Percentiles rank a stretch among this genome's conserved stretches.
These are phyloP conservation scores for Hibiscus mutabilis DNA, from an alignment of 345 rosid genomes.

Conservation along the genomic window DNA sequence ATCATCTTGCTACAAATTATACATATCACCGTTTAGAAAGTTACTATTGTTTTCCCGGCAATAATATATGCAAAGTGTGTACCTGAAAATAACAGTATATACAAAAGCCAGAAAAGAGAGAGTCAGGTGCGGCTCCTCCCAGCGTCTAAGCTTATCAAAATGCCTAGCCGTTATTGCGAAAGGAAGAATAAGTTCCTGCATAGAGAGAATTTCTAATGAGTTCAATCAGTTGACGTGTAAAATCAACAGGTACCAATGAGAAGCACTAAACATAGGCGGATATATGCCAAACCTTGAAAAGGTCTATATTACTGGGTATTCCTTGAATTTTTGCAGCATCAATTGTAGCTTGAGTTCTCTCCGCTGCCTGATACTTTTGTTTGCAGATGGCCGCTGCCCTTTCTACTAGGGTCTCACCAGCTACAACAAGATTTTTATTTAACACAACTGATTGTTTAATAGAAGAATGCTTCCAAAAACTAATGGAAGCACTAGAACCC, in stretches of 20 bases:
- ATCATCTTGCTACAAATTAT: not conserved
- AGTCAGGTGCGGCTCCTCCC: slow-evolving; percentile 93
- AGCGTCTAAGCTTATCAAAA: slow-evolving; percentile 62
- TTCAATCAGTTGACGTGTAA: slow-evolving; percentile 1
- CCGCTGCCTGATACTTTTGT: slow-evolving; percentile 57
- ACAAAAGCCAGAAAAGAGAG: slow-evolving; percentile 62
- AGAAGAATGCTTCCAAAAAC: slow-evolving; percentile 69
- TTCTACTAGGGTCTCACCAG: slow-evolving; percentile 61
- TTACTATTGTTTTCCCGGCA: not conserved
- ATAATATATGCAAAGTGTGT: slow-evolving; percentile 17
- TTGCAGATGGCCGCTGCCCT: slow-evolving; percentile 66
- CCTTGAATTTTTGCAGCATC: slow-evolving; percentile 91
- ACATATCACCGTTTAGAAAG: not conserved
- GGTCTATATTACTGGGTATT: slow-evolving; percentile 92
- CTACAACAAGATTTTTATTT: slow-evolving; percentile 80
- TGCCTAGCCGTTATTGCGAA: slow-evolving; percentile 46
- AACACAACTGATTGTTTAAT: slow-evolving; percentile 54
- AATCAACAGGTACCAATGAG: not conserved
- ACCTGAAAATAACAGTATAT: slow-evolving; percentile 79
- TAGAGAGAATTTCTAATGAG: not conserved
- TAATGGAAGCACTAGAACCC: slow-evolving; percentile 59
- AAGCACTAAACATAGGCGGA: not conserved
- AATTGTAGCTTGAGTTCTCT: slow-evolving; percentile 91
- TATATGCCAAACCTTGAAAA: slow-evolving; percentile 59
- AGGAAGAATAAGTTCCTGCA: slow-evolving; percentile 88